phyloP scores from a whole-genome alignment of 345 rosid species.

The Eucalyptus albens region DNA sequence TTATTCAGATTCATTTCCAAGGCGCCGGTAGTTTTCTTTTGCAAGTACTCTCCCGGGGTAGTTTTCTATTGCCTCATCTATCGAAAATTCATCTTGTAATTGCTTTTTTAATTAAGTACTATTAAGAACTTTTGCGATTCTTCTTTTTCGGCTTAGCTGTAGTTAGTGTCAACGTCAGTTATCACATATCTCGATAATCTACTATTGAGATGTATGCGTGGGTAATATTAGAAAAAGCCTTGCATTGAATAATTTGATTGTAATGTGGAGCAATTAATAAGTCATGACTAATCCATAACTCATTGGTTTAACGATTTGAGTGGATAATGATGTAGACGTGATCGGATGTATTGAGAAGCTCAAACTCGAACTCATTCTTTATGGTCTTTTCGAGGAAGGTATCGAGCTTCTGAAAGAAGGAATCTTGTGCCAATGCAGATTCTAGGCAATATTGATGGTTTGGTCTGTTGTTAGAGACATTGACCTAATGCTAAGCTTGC shows the following conservation, averaged over 20 bases:
- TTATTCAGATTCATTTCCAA: not conserved
- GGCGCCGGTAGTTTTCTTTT: not conserved
- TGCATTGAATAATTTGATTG: not conserved
- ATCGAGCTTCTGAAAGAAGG: not conserved
- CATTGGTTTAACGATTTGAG: not conserved
- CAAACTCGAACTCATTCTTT: not conserved
- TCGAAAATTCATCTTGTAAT: not conserved
- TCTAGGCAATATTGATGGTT: not conserved
- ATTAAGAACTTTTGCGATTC: not conserved
- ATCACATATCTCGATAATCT: not conserved
- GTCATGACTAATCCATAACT: accelerated
- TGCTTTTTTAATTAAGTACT: not conserved
- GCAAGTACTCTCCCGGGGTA: not conserved
- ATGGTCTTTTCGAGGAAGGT: not conserved
- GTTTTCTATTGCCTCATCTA: not conserved
- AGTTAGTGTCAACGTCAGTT: not conserved
- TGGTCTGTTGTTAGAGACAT: not conserved
- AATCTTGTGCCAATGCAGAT: not conserved
- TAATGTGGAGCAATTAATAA: not conserved
- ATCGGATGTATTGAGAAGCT: accelerated
- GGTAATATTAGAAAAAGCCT: not conserved
- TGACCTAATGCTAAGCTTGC: not conserved
- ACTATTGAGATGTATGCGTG: not conserved
- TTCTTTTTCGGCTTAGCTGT: not conserved
- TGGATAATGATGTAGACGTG: accelerated